Conservation (phyloP, 2,329 filamentous ascomycete genomes). For the Pezicula radicicola region DNA sequence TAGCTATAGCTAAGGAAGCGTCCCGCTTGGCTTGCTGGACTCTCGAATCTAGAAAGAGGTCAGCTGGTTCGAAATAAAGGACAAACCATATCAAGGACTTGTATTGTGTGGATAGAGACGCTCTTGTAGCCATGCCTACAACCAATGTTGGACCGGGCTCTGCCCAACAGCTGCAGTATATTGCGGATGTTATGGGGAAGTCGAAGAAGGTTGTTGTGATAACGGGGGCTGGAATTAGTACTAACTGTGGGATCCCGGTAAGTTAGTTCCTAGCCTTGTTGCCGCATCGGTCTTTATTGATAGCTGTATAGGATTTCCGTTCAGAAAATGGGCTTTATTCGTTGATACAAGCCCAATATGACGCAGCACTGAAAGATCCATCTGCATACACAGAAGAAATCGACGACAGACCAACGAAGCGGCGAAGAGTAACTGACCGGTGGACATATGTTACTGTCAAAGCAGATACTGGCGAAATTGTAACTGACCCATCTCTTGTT, state of each 20-base stretch:
- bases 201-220: constrained; percentile 69
- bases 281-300: constrained; percentile 4
- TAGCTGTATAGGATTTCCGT: constrained; percentile 59
- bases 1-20: too few species aligned
- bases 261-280: constrained; percentile 20
- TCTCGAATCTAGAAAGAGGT: too few species aligned
- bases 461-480: constrained; percentile 20
- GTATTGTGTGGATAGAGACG: not conserved
- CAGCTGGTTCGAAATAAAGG: not conserved
- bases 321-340: constrained; percentile 72
- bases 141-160: constrained; percentile 23
- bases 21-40: too few species aligned
- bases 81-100: not conserved
- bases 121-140: constrained; percentile 24
- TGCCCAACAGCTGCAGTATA: constrained; percentile 48
- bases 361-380: constrained; percentile 43
- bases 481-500: not conserved
- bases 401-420: constrained; percentile 30
- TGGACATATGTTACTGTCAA: constrained; percentile 25
- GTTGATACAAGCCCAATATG: constrained; percentile 66
- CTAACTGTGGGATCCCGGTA: constrained; percentile 73
- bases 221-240: constrained; percentile 72
- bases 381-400: constrained; percentile 28
- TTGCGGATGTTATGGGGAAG: constrained; percentile 62
- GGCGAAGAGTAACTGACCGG: constrained; percentile 20